Evolutionary conservation across 2,329 filamentous ascomycete species (phyloP).

Genomic region (Exophiala aquamarina): DNA sequence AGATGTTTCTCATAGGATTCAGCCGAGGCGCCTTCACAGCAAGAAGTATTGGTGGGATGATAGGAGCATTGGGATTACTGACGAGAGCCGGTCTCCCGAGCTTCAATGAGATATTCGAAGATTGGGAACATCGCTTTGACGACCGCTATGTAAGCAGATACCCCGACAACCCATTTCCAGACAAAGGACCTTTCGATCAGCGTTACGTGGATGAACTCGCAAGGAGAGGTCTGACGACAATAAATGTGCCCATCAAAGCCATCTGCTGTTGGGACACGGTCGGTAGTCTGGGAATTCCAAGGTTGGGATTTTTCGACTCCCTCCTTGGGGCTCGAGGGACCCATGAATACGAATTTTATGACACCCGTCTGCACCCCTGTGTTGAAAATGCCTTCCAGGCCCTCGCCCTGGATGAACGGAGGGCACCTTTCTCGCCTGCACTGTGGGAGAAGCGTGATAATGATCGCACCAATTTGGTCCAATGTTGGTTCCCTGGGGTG

Average conservation of each 20-base stretch:
- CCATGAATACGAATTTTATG: slow-evolving; percentile 35
- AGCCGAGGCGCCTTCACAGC: slow-evolving; percentile 40
- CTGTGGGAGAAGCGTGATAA: slow-evolving; percentile 33
- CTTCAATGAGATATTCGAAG: slow-evolving; percentile 35
- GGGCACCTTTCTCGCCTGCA: slow-evolving; percentile 33
- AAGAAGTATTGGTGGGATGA: slow-evolving; percentile 36
- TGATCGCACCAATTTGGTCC: slow-evolving; percentile 37
- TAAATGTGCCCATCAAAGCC: slow-evolving; percentile 32
- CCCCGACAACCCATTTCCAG: slow-evolving; percentile 30
- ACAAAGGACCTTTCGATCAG: slow-evolving; percentile 30
- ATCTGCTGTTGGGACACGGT: slow-evolving; percentile 37
- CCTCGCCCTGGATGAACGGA: slow-evolving; percentile 34
- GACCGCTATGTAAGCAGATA: slow-evolving; percentile 29
- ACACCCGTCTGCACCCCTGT: slow-evolving; percentile 32
- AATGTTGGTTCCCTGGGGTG: slow-evolving; percentile 50
- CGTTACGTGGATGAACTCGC: slow-evolving; percentile 30
- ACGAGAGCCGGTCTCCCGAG: slow-evolving; percentile 30
- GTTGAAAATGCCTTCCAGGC: slow-evolving; percentile 37
- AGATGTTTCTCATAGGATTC: slow-evolving; percentile 40
- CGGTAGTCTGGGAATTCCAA: slow-evolving; percentile 34
- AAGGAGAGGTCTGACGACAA: slow-evolving; percentile 22
- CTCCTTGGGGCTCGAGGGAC: slow-evolving; percentile 23
- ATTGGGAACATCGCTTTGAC: slow-evolving; percentile 31
- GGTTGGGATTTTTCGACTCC: slow-evolving; percentile 21
- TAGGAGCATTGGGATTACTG: slow-evolving; percentile 35